Conservation (phyloP, 2,329 filamentous ascomycete species). For the Aspergillus awamori region DNA sequence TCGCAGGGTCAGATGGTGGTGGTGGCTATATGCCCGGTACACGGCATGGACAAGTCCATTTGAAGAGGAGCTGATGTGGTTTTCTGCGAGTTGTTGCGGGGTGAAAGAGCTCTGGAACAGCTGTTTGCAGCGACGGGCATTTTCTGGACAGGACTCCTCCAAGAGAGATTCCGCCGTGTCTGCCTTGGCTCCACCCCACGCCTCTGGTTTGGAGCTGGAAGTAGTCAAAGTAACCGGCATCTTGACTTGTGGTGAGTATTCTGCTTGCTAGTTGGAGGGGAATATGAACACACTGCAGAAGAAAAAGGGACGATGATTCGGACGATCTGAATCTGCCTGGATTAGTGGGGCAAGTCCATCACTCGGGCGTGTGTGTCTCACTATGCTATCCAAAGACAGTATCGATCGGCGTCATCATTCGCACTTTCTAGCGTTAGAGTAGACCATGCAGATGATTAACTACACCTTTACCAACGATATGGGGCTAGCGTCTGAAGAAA, state of each 20-base stretch:
- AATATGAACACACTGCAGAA: not conserved
- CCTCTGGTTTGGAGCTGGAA: not conserved
- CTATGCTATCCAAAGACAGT: too few species aligned
- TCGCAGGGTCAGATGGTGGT: conserved; percentile 52
- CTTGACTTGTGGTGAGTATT: not conserved
- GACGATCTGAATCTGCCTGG: too few species aligned
- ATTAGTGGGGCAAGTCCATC: too few species aligned
- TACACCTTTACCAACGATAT: too few species aligned
- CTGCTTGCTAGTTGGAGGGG: not conserved
- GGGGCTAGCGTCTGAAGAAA: too few species aligned
- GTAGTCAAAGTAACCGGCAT: not conserved
- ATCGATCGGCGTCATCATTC: too few species aligned
- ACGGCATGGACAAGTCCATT: conserved; percentile 20
- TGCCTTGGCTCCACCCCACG: too few species aligned
- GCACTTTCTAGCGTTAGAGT: too few species aligned
- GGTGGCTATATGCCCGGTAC: conserved; percentile 18
- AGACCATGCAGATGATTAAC: too few species aligned
- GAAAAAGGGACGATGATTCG: not conserved
- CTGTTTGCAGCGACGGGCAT: not conserved
- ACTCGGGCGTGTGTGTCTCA: too few species aligned
- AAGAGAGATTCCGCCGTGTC: not conserved
- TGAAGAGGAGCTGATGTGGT: not conserved
- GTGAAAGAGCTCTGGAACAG: not conserved
- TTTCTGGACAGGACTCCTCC: not conserved
- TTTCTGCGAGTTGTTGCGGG: not conserved